These are phyloP conservation scores for Agaricus blazei DNA, from an alignment of 768 basidiomycete species.

Conservation along the genomic window DNA sequence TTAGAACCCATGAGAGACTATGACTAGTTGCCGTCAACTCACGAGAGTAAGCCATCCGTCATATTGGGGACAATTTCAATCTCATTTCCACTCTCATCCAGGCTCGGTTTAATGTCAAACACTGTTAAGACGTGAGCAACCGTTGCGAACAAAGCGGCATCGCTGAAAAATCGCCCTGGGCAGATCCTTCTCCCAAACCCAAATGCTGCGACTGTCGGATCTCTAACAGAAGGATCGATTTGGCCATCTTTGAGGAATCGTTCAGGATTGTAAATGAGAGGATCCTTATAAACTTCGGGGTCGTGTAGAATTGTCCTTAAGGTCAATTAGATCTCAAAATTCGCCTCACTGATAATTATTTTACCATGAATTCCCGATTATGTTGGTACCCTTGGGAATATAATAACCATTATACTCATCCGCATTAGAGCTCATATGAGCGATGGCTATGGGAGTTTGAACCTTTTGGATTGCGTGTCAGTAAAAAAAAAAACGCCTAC, in stretches of 20 bases:
- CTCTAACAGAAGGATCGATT: conserved; percentile 11
- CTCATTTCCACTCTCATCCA: conserved; percentile 6
- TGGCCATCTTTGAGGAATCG: conserved; percentile 26
- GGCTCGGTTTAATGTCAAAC: neutral
- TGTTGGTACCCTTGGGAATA: conserved; percentile 27
- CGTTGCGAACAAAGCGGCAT: neutral
- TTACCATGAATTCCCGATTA: conserved; percentile 22
- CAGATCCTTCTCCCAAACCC: neutral
- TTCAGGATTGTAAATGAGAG: conserved; percentile 35
- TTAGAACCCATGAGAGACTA: neutral
- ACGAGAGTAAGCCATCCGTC: neutral
- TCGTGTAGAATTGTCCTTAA: conserved; percentile 25
- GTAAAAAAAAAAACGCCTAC: conserved; percentile 18
- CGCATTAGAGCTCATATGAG: conserved; percentile 18
- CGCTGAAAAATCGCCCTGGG: neutral
- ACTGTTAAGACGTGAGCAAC: neutral
- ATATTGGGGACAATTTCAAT: neutral
- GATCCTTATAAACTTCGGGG: conserved; percentile 29
- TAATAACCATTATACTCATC: conserved; percentile 22
- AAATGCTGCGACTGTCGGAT: conserved; percentile 9
- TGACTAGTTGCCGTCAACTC: neutral
- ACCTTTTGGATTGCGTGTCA: conserved; percentile 5
- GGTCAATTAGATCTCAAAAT: neutral
- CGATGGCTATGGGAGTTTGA: conserved; percentile 16
- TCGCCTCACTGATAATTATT: too few species aligned